Conservation (phyloP, 1,139 yeast genomes). For the Meyerozyma smithsonii region DNA sequence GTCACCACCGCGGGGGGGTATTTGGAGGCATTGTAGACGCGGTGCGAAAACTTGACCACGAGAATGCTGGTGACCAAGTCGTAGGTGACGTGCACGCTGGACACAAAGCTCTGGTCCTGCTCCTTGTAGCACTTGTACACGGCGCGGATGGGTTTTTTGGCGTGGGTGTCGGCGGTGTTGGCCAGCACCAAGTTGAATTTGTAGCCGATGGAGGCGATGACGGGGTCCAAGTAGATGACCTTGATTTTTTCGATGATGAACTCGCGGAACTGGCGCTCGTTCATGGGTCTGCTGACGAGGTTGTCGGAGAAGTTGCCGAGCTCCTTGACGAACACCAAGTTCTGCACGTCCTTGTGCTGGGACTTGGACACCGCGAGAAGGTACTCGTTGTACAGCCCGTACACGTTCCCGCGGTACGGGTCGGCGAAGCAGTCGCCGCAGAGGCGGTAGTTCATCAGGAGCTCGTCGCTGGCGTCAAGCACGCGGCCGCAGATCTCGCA, state of each 20-base stretch:
- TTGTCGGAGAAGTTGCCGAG: slow-evolving; percentile 28
- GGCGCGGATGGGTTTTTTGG: slow-evolving; percentile 7
- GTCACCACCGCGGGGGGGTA: slow-evolving; percentile 11
- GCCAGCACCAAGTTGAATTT: slow-evolving; percentile 30
- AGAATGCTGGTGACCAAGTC: slow-evolving; percentile 7
- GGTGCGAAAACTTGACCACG: slow-evolving; percentile 26
- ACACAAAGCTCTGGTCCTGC: slow-evolving; percentile 11
- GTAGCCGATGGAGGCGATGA: slow-evolving; percentile 31
- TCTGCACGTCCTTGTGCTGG: slow-evolving; percentile 20
- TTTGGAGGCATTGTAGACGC: slow-evolving; percentile 12
- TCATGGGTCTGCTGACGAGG: slow-evolving; percentile 21
- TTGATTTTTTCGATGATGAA: slow-evolving; percentile 32
- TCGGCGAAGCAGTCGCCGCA: slow-evolving; percentile 26
- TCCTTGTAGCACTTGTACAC: slow-evolving; percentile 6
- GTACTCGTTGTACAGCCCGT: slow-evolving; percentile 32
- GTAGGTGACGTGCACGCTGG: slow-evolving; percentile 1
- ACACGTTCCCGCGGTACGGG: slow-evolving; percentile 34
- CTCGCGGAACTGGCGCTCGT: slow-evolving; percentile 35
- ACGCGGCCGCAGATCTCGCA: slow-evolving; percentile 26
- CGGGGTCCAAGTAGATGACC: slow-evolving; percentile 37
- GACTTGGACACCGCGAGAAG: slow-evolving; percentile 24
- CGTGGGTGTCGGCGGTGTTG: slow-evolving; percentile 21
- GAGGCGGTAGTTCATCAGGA: slow-evolving; percentile 22
- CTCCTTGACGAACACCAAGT: slow-evolving; percentile 35
- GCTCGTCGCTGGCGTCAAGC: slow-evolving; percentile 21